phyloP scores from a whole-genome alignment of 106 monocot species.

The Dendrobium officinale region DNA sequence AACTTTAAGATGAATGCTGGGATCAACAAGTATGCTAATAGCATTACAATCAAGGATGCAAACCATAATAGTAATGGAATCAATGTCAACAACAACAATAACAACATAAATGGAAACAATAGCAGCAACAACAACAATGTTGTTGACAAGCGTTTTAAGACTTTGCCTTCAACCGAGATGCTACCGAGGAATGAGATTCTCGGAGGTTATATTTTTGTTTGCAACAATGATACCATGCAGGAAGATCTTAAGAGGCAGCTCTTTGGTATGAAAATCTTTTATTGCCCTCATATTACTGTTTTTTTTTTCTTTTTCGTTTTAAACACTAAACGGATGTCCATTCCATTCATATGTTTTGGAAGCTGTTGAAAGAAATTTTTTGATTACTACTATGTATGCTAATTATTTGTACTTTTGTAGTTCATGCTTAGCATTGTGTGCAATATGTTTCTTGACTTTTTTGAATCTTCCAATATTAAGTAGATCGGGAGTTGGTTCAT shows the following conservation, averaged over 20 bases:
- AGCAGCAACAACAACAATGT: conserved; percentile 23
- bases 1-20: conserved; percentile 52
- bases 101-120: conserved; percentile 20
- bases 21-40: conserved; percentile 35
- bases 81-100: conserved; percentile 4
- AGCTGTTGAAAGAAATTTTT: neutral
- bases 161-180: conserved; percentile 74
- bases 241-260: conserved; percentile 84
- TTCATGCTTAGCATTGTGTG: neutral
- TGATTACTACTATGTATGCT: neutral
- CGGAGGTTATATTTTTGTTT: conserved; percentile 89
- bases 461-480: neutral
- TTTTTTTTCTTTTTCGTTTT: neutral
- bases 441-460: neutral
- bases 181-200: conserved; percentile 75
- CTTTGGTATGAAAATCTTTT: conserved; percentile 48
- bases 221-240: conserved; percentile 90
- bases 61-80: conserved; percentile 17
- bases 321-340: neutral
- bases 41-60: conserved; percentile 24
- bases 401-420: neutral
- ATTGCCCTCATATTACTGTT: neutral
- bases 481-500: neutral
- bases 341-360: neutral
- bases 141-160: conserved; percentile 72